Evolutionary conservation across 108 stramenopile species (phyloP).

Genomic region (Skeletonema costatum): DNA sequence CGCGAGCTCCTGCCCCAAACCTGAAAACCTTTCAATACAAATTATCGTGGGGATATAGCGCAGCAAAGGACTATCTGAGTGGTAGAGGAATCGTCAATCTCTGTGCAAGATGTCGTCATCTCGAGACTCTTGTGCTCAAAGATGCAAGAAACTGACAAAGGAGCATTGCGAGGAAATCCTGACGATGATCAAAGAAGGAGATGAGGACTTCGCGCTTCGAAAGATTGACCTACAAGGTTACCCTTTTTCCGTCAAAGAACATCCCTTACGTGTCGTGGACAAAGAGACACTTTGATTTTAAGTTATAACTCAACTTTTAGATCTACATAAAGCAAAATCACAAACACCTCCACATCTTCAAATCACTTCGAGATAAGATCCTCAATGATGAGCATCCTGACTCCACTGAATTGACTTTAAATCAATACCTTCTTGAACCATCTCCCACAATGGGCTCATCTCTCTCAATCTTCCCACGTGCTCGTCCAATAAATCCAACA

Average conservation of each 20-base stretch:
- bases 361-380: not conserved
- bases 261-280: constrained; percentile 8
- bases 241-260: constrained; percentile 1
- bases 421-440: constrained; percentile 99
- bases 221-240: constrained; percentile 11
- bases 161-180: not conserved
- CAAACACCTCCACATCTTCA: not conserved
- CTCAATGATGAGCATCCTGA: constrained; percentile 88
- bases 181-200: not conserved
- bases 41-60: not conserved
- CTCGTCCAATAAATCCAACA: constrained; percentile 88
- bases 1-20: constrained; percentile 1
- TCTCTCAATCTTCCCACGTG: constrained; percentile 95
- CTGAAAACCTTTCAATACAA: constrained; percentile 12
- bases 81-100: constrained; percentile 7
- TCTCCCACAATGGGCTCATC: constrained; percentile 99
- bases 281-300: not conserved
- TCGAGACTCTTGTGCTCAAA: constrained; percentile 14
- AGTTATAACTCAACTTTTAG: not conserved
- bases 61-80: not conserved
- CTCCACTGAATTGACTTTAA: constrained; percentile 97
- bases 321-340: not conserved
- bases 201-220: constrained; percentile 9
- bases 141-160: not conserved
- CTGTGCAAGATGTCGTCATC: constrained; percentile 3